Base-by-base conservation (phyloP, 192 early-diverging fungal genomes). In the Coemansia umbellata region DNA sequence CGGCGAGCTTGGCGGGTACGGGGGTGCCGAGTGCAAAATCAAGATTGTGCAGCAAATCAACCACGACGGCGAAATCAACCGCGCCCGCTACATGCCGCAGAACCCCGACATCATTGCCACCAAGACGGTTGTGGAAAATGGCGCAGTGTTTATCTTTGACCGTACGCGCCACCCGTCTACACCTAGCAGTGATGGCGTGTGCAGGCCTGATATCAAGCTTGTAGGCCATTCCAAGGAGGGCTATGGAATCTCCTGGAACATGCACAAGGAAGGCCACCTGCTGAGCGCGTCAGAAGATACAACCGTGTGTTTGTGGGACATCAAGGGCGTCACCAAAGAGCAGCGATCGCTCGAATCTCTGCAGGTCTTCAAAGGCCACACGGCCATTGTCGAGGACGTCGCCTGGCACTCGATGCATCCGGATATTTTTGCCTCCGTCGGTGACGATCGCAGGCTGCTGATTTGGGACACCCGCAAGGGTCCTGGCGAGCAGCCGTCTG, bases 71-170 rank as follows among this genome's bases (percentile, higher is more conserved):
- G 96, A 99, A 75, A 91, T 97, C 44, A 99, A 99, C 78, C 71
- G 95, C 50, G 94, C 92, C n/a, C 84, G 96, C 36, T 99, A 99
- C 67, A 95, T 96, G 89, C 91, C 91, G 33, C 84, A 88, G 61
- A 93, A 99, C 59, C 89, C 91, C 8, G 87, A 96, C 61, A 88
- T 99, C 37, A 94, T 99, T 60, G 96, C 94, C 9, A 95, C 94
- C 7, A 93, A 96, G 55, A 88, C 94, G 5, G 81, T 87, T 14
- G 81, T 80, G 7, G 73, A 76, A 42, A 61, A 74, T 44, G 96
- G 96, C 8, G 91, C 92, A n/a, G 88, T 99, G 31, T 96, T 89
- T 69, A 82, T 99, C 49, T 99, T 99, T 80, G 94, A 97, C 66
- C 85, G 93, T 37, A 93, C 97, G 30, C 86, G 86, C 14, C 91